Conservation (phyloP, 352 stramenopile genomes). For the Phytopythium aichiense region DNA sequence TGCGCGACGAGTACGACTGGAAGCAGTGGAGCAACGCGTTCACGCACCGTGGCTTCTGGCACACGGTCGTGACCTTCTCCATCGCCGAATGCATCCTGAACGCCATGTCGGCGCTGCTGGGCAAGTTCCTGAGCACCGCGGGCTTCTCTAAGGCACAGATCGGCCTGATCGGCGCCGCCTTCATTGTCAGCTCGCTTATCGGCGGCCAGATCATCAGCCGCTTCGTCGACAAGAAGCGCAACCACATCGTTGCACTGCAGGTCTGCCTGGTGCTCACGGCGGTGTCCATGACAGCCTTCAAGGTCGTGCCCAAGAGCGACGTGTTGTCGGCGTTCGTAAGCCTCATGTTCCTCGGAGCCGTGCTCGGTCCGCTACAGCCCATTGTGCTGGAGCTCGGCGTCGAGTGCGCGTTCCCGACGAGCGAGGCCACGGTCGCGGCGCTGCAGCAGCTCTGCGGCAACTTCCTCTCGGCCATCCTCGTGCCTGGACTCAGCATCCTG, state of each 20-base stretch:
- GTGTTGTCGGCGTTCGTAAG: slow-evolving; percentile 32
- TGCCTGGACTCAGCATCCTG: slow-evolving; percentile 46
- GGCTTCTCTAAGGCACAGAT: slow-evolving; percentile 64
- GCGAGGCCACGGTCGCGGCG: slow-evolving; percentile 67
- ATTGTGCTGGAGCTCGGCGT: slow-evolving; percentile 69
- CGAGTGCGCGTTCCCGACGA: slow-evolving; percentile 71
- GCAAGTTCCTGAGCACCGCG: slow-evolving; percentile 59
- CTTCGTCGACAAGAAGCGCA: slow-evolving; percentile 56
- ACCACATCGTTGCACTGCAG: slow-evolving; percentile 54
- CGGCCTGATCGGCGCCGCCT: slow-evolving; percentile 56
- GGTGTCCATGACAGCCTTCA: slow-evolving; percentile 37
- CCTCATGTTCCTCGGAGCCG: slow-evolving; percentile 45
- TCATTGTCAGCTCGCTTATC: slow-evolving; percentile 68
- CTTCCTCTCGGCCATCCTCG: slow-evolving; percentile 58
- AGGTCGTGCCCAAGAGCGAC: slow-evolving; percentile 32
- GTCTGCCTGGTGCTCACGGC: slow-evolving; percentile 51
- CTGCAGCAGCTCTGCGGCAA: slow-evolving; percentile 78
- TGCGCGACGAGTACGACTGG: slow-evolving; percentile 71
- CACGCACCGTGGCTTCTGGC: slow-evolving; percentile 51
- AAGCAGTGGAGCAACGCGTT: slow-evolving; percentile 64
- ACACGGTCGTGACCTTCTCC: slow-evolving; percentile 61
- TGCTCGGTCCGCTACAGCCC: slow-evolving; percentile 60
- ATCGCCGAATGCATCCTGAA: slow-evolving; percentile 67
- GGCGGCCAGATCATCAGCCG: slow-evolving; percentile 62
- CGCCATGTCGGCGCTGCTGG: slow-evolving; percentile 63